Evolutionary conservation across 345 rosid species (phyloP), one percentile per base, ranked within the genome.

Genomic region (Psidium friedrichsthalianum): DNA sequence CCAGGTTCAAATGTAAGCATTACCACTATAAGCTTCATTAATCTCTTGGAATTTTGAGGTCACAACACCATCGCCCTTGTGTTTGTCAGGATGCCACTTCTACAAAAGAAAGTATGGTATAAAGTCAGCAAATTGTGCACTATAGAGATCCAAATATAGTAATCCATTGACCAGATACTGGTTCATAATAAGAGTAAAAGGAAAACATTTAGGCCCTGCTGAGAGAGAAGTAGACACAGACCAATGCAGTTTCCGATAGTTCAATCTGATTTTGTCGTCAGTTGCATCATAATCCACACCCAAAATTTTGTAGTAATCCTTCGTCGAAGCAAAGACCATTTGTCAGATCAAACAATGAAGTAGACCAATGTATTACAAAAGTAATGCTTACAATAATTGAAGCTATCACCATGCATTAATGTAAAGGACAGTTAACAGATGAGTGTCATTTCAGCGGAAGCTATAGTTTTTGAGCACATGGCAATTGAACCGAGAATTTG

Each of bases 11-110:
- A 2, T 58, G 24, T 21, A 86, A 64, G 81, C 76, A 69, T 85
- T 89, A 94, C 98, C 97, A 47, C 57, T 90, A 85, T 95, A 94
- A 86, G 98, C 97, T 90, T 95, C 97, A 59, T 92, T 95, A 24
- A 95, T 95, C 94, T 95, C 94, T 87, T 93, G 94, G 87, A 95
- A 95, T 83, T 90, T 95, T 56, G 93, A 91, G 27, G 96, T 93
- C 86, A 90, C 92, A 86, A 90, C 91, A 90, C 47, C 87, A 91
- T 94, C 97, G 51, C 93, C 95, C 87, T 92, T 90, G 94, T 94
- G 97, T 86, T 95, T 94, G 89, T 94, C 98, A 58, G 98, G 97
- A 88, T 95, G 98, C 97, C 97, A 95, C 90, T 93, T 94, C 97
- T 95, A 82, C 51, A 36, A 10, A 85, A 55, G 83, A 51, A 84